These are phyloP conservation scores for Leishmania mexicana DNA, from an alignment of 208 protist genomes.

Conservation along the genomic window DNA sequence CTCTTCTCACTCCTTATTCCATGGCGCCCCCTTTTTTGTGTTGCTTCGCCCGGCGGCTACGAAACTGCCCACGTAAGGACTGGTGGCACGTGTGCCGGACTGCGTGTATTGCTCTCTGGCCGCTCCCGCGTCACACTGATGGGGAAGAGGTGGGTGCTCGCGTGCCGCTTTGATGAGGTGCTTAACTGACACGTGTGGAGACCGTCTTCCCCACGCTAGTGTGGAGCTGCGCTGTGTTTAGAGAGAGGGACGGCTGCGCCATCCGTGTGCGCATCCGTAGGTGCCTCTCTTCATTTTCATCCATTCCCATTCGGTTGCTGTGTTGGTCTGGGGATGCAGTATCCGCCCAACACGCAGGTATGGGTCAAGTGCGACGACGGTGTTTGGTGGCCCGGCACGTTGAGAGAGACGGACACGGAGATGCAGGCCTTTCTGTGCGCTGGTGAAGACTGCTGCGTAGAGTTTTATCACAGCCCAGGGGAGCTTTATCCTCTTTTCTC, in stretches of 20 bases:
- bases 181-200: background rate
- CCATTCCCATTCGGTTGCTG: background rate
- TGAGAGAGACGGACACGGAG: conserved; percentile 28
- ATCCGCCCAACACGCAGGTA: conserved; percentile 44
- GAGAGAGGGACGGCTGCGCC: background rate
- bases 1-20: background rate
- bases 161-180: background rate
- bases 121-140: background rate
- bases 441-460: conserved; percentile 62
- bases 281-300: background rate
- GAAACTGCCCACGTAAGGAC: background rate
- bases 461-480: conserved; percentile 76
- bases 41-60: background rate
- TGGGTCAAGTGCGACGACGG: conserved; percentile 87
- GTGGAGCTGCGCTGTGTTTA: background rate
- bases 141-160: background rate
- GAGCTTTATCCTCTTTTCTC: conserved; percentile 65
- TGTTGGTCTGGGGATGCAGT: conserved; percentile 36
- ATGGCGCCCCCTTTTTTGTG: conserved; percentile 2
- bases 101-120: background rate
- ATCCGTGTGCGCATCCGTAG: background rate
- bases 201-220: background rate
- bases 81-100: background rate
- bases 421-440: conserved; percentile 35
- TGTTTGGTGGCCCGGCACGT: conserved; percentile 80